Evolutionary conservation across 1,139 yeast species (phyloP).

Genomic region (Pichia sp.): DNA sequence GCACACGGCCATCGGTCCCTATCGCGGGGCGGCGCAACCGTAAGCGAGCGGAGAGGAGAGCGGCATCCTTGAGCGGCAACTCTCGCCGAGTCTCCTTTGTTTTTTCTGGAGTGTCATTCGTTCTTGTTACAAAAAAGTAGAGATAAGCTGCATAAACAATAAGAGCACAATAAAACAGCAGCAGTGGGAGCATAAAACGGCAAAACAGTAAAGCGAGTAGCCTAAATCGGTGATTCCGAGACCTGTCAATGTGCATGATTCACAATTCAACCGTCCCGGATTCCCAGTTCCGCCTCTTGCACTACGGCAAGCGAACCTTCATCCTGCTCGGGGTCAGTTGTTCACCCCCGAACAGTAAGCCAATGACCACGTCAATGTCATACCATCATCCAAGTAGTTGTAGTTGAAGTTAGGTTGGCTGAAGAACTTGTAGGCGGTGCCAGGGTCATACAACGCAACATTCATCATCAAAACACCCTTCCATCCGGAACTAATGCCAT

Average conservation of each 20-base stretch:
- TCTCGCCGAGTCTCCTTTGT: not conserved
- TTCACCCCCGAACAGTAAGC: slow-evolving; percentile 57
- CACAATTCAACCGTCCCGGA: not conserved
- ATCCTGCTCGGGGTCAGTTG: not conserved
- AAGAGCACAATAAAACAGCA: not conserved
- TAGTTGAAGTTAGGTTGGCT: slow-evolving; percentile 39
- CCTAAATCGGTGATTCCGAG: not conserved
- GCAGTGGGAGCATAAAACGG: not conserved
- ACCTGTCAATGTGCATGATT: not conserved
- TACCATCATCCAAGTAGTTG: slow-evolving; percentile 70
- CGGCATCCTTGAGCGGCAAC: not conserved
- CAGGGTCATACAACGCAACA: slow-evolving; percentile 52
- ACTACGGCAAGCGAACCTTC: not conserved
- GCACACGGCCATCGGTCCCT: not conserved
- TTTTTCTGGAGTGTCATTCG: not conserved
- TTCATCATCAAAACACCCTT: slow-evolving; percentile 50
- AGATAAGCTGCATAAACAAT: not conserved
- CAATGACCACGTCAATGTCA: slow-evolving; percentile 80
- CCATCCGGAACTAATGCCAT: slow-evolving; percentile 47
- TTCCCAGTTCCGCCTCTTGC: not conserved
- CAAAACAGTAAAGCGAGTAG: not conserved
- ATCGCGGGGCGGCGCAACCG: not conserved
- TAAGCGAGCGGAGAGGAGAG: not conserved
- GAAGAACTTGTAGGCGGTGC: slow-evolving; percentile 46
- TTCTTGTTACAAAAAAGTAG: not conserved